A percentile compares a stretch with the other conserved stretches of the same genome.
These are phyloP conservation scores for Ophiostoma himal-ulmi DNA, from an alignment of 2,329 filamentous ascomycete genomes.

Conservation along the genomic window DNA sequence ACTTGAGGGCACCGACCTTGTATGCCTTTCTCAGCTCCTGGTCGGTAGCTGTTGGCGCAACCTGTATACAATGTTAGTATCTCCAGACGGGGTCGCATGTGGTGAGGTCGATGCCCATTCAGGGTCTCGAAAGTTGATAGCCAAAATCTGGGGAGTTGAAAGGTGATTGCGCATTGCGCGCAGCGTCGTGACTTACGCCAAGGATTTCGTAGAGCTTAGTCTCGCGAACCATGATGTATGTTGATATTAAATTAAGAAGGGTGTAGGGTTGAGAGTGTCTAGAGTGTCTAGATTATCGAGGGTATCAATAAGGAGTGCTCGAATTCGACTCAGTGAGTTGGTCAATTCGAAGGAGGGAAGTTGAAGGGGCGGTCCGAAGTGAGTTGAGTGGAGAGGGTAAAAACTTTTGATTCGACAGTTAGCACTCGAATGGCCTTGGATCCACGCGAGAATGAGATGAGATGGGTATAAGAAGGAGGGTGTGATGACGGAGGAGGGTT, in stretches of 20 bases:
- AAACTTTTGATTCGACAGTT: constrained; percentile 11
- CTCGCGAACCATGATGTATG: constrained; percentile 65
- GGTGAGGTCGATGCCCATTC: neutral
- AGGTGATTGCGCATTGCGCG: neutral
- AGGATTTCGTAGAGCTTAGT: constrained; percentile 73
- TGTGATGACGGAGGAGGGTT: neutral
- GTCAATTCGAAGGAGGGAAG: neutral
- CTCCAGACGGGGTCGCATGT: neutral
- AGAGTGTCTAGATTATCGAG: neutral
- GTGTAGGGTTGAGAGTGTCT: neutral
- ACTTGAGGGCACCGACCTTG: constrained; percentile 75
- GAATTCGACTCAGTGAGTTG: neutral
- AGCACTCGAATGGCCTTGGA: neutral
- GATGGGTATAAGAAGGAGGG: neutral
- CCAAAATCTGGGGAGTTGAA: neutral
- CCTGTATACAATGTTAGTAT: constrained; percentile 43
- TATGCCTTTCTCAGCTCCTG: constrained; percentile 87
- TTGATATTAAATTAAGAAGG: neutral
- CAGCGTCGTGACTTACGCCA: constrained; percentile 52
- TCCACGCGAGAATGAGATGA: constrained; percentile 2
- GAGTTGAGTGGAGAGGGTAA: constrained; percentile 3
- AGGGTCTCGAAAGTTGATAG: neutral
- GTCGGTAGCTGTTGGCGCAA: constrained; percentile 72
- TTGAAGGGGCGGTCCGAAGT: neutral
- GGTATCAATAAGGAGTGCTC: neutral